Evolutionary conservation across 345 rosid genomes (phyloP).

Genomic region (Garcia nutans): DNA sequence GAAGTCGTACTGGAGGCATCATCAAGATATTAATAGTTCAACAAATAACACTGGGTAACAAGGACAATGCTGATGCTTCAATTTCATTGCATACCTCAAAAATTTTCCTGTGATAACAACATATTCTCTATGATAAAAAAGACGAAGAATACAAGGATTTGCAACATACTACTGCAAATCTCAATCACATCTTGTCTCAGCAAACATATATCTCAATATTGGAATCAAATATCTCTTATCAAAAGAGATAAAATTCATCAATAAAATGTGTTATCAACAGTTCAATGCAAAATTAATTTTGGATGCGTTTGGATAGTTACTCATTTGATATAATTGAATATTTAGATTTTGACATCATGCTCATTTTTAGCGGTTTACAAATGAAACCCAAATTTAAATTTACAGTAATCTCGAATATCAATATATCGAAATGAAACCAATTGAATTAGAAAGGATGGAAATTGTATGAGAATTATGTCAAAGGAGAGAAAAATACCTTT

Average conservation of each 20-base stretch:
- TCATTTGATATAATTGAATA: too few species aligned
- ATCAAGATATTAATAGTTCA: neutral
- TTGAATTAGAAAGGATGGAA: too few species aligned
- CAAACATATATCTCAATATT: neutral
- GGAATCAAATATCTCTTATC: neutral
- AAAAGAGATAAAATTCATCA: neutral
- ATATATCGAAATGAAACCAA: too few species aligned
- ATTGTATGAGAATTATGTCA: neutral
- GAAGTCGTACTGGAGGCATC: neutral
- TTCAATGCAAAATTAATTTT: too few species aligned
- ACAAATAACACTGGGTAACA: too few species aligned
- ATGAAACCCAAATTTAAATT: too few species aligned
- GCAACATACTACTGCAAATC: neutral
- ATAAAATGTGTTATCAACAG: neutral
- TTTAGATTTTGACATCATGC: too few species aligned
- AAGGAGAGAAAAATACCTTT: conserved; percentile 35
- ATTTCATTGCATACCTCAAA: neutral
- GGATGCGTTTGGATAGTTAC: too few species aligned
- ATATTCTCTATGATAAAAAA: neutral
- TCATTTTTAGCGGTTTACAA: too few species aligned
- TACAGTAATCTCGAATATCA: too few species aligned
- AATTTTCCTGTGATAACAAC: neutral
- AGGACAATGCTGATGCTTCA: neutral
- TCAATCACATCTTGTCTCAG: neutral
- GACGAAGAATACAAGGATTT: neutral